Base-by-base conservation (phyloP, 2,329 filamentous ascomycete genomes). In the Colletotrichum caudatum region DNA sequence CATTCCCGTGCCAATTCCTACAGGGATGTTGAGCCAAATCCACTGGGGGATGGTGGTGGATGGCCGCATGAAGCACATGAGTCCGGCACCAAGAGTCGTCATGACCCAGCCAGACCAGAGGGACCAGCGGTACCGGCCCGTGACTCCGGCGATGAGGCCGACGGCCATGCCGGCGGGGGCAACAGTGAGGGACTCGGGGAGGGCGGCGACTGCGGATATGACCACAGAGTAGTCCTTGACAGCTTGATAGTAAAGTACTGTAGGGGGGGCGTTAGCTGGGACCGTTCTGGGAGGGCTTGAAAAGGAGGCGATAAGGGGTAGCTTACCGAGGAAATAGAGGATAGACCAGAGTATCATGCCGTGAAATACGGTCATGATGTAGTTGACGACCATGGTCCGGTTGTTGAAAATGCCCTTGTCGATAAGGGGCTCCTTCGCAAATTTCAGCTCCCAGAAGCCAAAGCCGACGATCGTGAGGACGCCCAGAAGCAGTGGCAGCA, bases 41-140 rank as follows among this genome's bases (percentile, higher is more conserved):
- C 90, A 91, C 26, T 81, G 80, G 0, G 82, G 80, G 2, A 88
- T 84, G 1, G 83, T 82, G 2, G 89, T 91, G 12, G 85, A 63
- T 11, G 79, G 77, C 18, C 76, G 79, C 39, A 91, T 82, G 29
- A 87, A 79, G 50, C 84, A 81, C 66, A 91, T 80, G 5, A 86
- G 77, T 3, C 91, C 91, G 7, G 86, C 80, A 2, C 91, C 90
- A 2, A 90, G 75, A 0, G 88, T 89, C 1, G 87, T 84, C 3
- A 92, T 76, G 3, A 80, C 74, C 90, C 91, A 94, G 35, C 91
- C 92, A 3, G 75, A 68, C 85, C 89, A 90, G 69, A 91, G 82
- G 0, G 87, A 84, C 85, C 85, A 88, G 74, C 89, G 85, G 78
- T 92, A 93, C 54, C 80, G 82, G 8, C 89, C 90, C 1, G 85